Percentiles rank a stretch among this genome's conserved stretches.
phyloP scores from a whole-genome alignment of 257 asterid species.

The Solanum lycopersicoides region DNA sequence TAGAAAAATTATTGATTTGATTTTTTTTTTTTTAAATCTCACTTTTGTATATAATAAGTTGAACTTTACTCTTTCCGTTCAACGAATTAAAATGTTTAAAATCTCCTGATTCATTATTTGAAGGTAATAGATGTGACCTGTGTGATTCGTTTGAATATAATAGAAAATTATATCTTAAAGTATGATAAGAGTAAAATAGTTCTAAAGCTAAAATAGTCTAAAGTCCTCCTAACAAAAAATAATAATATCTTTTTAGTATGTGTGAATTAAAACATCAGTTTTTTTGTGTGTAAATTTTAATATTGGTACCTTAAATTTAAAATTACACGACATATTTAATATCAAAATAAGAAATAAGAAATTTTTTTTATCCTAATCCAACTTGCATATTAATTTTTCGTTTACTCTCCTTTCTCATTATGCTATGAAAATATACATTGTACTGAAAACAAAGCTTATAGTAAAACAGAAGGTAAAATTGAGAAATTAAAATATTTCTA shows the following conservation, averaged over 20 bases:
- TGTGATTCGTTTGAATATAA: no score
- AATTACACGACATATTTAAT: background rate
- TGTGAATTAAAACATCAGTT: background rate
- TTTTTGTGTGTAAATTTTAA: background rate
- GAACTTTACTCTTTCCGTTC: rapidly evolving
- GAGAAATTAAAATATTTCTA: background rate
- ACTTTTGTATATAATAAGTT: no score
- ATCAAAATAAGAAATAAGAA: background rate
- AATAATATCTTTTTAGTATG: no score
- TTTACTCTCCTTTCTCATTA: background rate
- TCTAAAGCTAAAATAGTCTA: no score
- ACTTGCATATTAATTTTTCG: background rate
- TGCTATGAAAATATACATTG: background rate
- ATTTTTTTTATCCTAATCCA: background rate
- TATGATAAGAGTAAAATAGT: no score
- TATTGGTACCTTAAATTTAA: background rate
- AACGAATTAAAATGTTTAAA: no score
- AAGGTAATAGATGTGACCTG: no score
- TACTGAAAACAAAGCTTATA: background rate
- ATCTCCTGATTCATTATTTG: no score
- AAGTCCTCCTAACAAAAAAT: no score
- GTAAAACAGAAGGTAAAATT: background rate
- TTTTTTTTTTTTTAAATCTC: no score
- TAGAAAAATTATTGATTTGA: no score
- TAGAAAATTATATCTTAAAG: no score